Base-by-base conservation (phyloP, 2,329 filamentous ascomycete species). In the Westerdykella ornata region DNA sequence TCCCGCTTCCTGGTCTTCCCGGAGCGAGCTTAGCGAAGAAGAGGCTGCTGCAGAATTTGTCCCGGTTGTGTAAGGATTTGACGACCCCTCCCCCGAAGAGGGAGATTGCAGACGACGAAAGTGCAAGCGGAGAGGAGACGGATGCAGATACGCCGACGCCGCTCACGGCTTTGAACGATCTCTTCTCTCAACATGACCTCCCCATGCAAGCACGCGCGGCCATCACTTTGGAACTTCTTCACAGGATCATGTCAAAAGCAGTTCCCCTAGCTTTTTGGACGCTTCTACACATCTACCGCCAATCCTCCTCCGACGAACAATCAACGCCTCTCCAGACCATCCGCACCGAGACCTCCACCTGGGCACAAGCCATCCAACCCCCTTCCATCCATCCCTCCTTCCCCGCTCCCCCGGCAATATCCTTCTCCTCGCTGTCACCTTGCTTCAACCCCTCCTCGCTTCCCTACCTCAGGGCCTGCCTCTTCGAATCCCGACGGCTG, bases 1-100 rank as follows among this genome's bases (percentile, higher is more conserved):
- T 73, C 14, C 78, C 78, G 3, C 63, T 76, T 18, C 76, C 76
- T 2, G 66, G 68, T 58, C 42, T 66, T 5, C 60, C 62, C 7
- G 52, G 51, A 22, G 59, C 61, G 6, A 53, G 51, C 31, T 39
- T 66, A 36, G 67, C 68, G 9, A 57, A 53, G 38, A 63, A 55
- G 37, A 51, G 61, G 15, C 43, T 65, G 11, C 35, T 58, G 1
- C 45, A 54, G 5, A 59, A 63, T 22, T 52, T 65, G 15, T 49
- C 38, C 6, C 54, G 49, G 14, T 33, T 61, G 11, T 60, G 60
- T 22, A 30, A 46, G 1, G 60, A 63, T 8, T 41, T 66, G 15
- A 50, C 56, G 2, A 48, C 56, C 20, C 57, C 59, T 8, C 51
- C 57, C 8, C 49, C 51, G 19, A 60, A 54, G 43, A 55, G 51